Conservation (phyloP, 2,329 filamentous ascomycete genomes). For the Colletotrichum sp. region DNA sequence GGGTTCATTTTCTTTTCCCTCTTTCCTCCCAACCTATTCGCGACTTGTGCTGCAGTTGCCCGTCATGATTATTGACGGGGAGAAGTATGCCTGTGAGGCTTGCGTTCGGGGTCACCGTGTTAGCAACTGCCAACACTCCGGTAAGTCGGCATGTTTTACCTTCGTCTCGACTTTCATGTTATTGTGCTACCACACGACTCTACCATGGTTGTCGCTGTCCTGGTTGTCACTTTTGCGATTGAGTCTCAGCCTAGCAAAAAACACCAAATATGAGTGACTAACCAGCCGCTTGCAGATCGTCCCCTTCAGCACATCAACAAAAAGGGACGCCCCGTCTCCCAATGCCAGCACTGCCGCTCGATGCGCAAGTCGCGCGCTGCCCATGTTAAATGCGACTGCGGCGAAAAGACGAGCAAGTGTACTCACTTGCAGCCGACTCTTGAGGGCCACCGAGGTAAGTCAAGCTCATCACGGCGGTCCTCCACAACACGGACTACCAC, state of each 20-base stretch:
- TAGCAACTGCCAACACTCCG: conserved; percentile 95
- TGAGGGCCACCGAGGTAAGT: conserved; percentile 65
- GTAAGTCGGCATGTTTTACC: conserved; percentile 57
- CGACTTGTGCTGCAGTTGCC: conserved; percentile 1
- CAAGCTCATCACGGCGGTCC: conserved; percentile 17
- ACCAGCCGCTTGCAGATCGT: conserved; percentile 66
- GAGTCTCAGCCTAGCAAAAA: not conserved
- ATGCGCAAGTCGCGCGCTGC: conserved; percentile 95
- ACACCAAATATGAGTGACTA: conserved; percentile 25
- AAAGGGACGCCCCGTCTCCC: conserved; percentile 95
- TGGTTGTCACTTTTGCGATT: not conserved
- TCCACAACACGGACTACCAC: not conserved
- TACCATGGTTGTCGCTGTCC: conserved; percentile 13
- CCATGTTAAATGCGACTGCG: conserved; percentile 96
- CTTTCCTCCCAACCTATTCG: not conserved
- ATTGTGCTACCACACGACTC: not conserved
- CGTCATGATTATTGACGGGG: conserved; percentile 85
- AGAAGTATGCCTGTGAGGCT: conserved; percentile 98
- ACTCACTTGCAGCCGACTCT: conserved; percentile 62
- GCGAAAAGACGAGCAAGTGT: conserved; percentile 83
- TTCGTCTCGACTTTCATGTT: not conserved
- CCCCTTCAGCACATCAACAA: conserved; percentile 95
- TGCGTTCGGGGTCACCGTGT: conserved; percentile 98
- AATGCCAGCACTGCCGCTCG: conserved; percentile 95
- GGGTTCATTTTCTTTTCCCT: conserved; percentile 7